Evolutionary conservation across 2,329 filamentous ascomycete genomes (phyloP), one percentile per base, ranked within the genome.

Genomic region (Fusarium newnesense): DNA sequence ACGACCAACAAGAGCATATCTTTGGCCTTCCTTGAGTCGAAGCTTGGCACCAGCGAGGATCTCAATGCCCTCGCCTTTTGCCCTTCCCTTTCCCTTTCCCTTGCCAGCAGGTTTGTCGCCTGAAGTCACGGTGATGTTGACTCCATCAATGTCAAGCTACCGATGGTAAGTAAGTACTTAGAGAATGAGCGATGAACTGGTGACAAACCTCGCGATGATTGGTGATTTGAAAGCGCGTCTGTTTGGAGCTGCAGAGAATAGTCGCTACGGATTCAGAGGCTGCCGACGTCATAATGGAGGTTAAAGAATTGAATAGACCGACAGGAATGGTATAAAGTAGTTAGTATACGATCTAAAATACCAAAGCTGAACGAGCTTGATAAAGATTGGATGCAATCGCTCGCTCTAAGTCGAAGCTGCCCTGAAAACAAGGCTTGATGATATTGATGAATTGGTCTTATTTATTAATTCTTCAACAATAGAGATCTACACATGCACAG

Each of bases 1-100:
- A 11, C 93, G 87, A 0, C 94, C 94, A 26, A 96, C 85, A 4
- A 97, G 84, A 0, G 93, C 94, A 84, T 97, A 97, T 69, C 93
- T 87, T 50, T 90, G 86, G 1, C 93, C 92, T 56, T 91, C 89
- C 73, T 96, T 93, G 7, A 97, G 83, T 30, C 91, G 89, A 40
- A 97, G 82, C 64, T 90, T 91, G 3, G 92, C 92, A 79, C 92
- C 89, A 15, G 85, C 85, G 7, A 97, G 85, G 10, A 97, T 88
- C 79, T 96, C 94, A n/a, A 86, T 81, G 15, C 87, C 87, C 8
- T 86, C 83, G 16, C 77, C 71, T 49, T 79, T 85, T 40, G 76
- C 84, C 49, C 79, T 85, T 40, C 75, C 84, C 80, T 77, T 87
- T 69, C 77, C 80, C 76, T 88, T 91, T 34, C 83, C 83, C 78